Conservation (phyloP, 257 asterid species). For the Nicotiana tabacum region DNA sequence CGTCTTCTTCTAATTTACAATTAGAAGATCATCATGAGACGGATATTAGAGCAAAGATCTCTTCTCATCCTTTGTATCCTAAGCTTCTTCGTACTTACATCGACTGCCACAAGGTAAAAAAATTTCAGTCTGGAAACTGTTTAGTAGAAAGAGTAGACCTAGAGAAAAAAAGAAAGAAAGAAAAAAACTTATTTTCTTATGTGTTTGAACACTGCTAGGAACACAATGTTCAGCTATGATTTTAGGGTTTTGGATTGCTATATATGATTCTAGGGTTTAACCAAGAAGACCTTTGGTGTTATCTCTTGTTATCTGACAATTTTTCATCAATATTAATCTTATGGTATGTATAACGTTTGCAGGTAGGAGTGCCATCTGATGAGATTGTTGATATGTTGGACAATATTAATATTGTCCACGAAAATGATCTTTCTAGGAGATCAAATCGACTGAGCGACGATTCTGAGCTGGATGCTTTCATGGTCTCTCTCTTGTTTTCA, state of each 20-base stretch:
- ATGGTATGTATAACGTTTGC: background rate
- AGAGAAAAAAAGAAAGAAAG: too few species aligned
- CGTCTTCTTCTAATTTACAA: background rate
- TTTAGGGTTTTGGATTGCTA: background rate
- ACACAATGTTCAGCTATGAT: background rate
- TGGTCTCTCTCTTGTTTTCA: constrained; percentile 37
- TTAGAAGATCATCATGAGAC: background rate
- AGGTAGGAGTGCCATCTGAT: constrained; percentile 70
- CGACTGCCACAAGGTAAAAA: constrained; percentile 56
- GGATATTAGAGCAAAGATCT: constrained; percentile 34
- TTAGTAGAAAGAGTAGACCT: too few species aligned
- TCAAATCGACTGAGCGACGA: constrained; percentile 26
- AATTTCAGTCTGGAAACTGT: too few species aligned
- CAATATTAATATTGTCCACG: constrained; percentile 44
- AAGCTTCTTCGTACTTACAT: constrained; percentile 46
- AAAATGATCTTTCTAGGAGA: constrained; percentile 24
- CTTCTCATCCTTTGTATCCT: constrained; percentile 54
- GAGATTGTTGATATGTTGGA: constrained; percentile 46
- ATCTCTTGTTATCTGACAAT: background rate
- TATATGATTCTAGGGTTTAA: background rate
- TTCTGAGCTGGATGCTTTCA: constrained; percentile 66
- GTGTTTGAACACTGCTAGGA: background rate
- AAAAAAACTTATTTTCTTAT: too few species aligned
- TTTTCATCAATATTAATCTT: background rate
- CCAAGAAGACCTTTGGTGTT: background rate